Conservation (phyloP, 2,329 filamentous ascomycete species). For the Lasiodiplodia sp. region DNA sequence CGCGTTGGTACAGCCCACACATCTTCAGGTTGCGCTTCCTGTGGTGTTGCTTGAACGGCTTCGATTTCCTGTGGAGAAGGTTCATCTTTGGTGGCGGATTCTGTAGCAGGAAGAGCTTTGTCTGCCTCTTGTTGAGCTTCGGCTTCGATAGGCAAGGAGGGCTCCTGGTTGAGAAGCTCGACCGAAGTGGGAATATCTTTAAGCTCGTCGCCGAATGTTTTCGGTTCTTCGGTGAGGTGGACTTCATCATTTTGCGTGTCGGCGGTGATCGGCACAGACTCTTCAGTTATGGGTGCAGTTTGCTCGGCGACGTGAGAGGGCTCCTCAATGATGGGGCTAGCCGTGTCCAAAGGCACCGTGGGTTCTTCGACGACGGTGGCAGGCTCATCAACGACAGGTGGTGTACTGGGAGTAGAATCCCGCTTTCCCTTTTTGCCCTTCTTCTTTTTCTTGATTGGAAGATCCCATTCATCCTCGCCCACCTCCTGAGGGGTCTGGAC, state of each 20-base stretch:
- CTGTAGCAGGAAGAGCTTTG: not conserved
- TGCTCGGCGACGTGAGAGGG: not conserved
- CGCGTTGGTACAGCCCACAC: conserved; percentile 31
- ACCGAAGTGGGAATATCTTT: not conserved
- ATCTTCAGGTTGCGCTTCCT: not conserved
- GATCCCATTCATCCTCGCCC: conserved; percentile 29
- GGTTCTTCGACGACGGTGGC: not conserved
- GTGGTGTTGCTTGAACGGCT: not conserved
- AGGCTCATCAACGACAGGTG: not conserved
- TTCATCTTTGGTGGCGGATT: not conserved
- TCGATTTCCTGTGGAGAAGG: not conserved
- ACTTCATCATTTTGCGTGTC: not conserved
- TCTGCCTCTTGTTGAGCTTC: not conserved
- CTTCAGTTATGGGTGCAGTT: not conserved
- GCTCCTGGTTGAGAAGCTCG: not conserved
- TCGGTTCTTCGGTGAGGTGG: not conserved
- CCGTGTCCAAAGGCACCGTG: not conserved
- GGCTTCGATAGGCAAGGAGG: not conserved
- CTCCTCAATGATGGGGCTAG: not conserved
- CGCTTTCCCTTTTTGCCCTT: conserved; percentile 37
- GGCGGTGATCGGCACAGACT: not conserved
- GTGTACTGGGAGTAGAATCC: not conserved
- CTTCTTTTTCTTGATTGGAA: conserved; percentile 34
- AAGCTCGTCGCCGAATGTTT: not conserved
- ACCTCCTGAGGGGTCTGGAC: conserved; percentile 28